phyloP scores from a whole-genome alignment of 2,329 filamentous ascomycete species.

The Mycosphaerella arachidis region DNA sequence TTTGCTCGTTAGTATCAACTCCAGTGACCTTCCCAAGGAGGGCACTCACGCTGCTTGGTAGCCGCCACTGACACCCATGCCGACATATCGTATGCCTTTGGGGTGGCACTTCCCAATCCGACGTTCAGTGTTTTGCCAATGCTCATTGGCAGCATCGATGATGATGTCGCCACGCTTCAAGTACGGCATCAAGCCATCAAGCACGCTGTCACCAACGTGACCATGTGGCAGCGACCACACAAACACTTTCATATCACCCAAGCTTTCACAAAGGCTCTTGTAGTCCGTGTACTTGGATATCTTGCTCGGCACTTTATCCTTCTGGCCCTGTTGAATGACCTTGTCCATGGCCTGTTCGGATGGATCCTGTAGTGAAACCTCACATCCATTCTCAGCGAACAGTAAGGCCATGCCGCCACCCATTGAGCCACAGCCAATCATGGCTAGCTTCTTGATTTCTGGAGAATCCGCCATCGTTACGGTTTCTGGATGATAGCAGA shows the following conservation, averaged over 20 bases:
- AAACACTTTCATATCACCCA: constrained; percentile 38
- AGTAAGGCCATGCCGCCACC: constrained; percentile 57
- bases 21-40: background rate
- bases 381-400: constrained; percentile 53
- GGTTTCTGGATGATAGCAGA: background rate
- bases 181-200: constrained; percentile 46
- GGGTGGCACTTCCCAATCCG: constrained; percentile 53
- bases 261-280: constrained; percentile 46
- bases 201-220: constrained; percentile 44
- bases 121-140: constrained; percentile 60
- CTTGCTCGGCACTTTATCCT: constrained; percentile 37
- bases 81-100: constrained; percentile 61
- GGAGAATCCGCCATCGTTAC: constrained; percentile 14
- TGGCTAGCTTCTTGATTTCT: constrained; percentile 44
- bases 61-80: constrained; percentile 64
- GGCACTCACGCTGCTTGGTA: constrained; percentile 57
- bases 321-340: constrained; percentile 39
- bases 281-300: constrained; percentile 45
- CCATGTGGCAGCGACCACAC: constrained; percentile 36
- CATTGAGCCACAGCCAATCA: constrained; percentile 58
- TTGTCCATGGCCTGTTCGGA: constrained; percentile 46
- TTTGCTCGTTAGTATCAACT: background rate
- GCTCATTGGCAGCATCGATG: constrained; percentile 65
- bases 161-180: constrained; percentile 61
- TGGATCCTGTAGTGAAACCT: constrained; percentile 54